phyloP scores from a whole-genome alignment of 1,284 basidiomycete species.

The Rhodotorula sp. region DNA sequence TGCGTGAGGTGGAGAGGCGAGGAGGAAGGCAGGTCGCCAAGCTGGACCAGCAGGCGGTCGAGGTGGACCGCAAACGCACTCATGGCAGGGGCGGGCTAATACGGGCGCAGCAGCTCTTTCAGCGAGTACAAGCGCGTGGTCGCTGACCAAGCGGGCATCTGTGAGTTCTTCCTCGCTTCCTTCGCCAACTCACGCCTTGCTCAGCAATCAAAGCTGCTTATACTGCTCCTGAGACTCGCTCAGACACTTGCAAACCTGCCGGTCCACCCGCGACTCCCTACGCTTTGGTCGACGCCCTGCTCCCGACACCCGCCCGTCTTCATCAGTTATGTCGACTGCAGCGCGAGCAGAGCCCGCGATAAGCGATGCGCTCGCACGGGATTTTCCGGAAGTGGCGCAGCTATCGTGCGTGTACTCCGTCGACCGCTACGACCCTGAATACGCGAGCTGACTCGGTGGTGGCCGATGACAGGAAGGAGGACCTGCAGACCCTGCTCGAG shows the following conservation, averaged over 20 bases:
- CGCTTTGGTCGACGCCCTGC: neutral
- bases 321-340: neutral
- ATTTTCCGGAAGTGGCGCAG: conserved; percentile 21
- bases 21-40: neutral
- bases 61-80: conserved; percentile 2
- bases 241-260: too few relatives aligned
- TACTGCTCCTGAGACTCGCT: too few relatives aligned
- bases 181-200: too few relatives aligned
- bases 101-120: too few relatives aligned
- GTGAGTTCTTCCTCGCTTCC: neutral
- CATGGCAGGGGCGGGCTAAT: neutral
- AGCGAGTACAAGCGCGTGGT: neutral
- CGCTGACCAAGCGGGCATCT: neutral
- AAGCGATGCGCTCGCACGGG: conserved; percentile 23
- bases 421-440: neutral
- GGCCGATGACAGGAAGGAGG: conserved; percentile 62
- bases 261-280: too few relatives aligned
- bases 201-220: too few relatives aligned
- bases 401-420: conserved; percentile 15
- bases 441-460: too few relatives aligned
- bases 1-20: conserved; percentile 7
- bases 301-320: neutral
- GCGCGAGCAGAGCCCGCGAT: conserved; percentile 3
- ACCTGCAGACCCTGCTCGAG: conserved; percentile 78
- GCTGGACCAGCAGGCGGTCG: conserved; percentile 1